phyloP scores from a whole-genome alignment of 176 grass and related monocot species.

The Triticum timopheevii region DNA sequence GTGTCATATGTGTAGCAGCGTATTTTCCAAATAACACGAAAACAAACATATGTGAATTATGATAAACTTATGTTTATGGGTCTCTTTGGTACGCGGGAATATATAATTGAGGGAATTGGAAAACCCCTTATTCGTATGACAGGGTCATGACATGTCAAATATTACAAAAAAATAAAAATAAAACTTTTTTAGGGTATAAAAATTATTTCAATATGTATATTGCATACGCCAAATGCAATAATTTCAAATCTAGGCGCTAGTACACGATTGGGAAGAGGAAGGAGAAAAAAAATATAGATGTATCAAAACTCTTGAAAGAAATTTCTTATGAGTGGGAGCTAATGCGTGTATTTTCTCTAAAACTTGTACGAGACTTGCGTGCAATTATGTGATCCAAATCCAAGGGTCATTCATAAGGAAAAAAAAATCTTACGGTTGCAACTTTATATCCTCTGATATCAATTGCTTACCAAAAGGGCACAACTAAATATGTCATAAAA shows the following conservation, averaged over 20 bases:
- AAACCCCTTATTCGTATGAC: too few relatives aligned
- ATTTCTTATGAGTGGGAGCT: not conserved
- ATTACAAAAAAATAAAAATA: not conserved
- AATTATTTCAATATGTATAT: not conserved
- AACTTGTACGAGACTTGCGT: not conserved
- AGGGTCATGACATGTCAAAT: not conserved
- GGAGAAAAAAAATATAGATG: not conserved
- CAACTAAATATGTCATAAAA: not conserved
- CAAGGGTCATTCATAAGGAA: too few relatives aligned
- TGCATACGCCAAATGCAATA: not conserved
- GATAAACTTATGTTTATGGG: too few relatives aligned
- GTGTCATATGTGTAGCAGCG: too few relatives aligned
- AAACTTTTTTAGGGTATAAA: not conserved
- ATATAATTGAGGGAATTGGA: too few relatives aligned
- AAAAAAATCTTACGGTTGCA: too few relatives aligned
- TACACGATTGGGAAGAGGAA: not conserved
- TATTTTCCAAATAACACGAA: too few relatives aligned
- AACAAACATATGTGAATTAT: too few relatives aligned
- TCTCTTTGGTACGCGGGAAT: too few relatives aligned
- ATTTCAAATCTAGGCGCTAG: not conserved
- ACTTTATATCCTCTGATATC: too few relatives aligned
- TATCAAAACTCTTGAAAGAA: not conserved
- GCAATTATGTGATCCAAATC: too few relatives aligned
- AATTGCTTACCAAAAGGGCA: too few relatives aligned
- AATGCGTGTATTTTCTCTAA: not conserved